phyloP scores from a whole-genome alignment of 352 stramenopile species.

The Blastocystis sp. region DNA sequence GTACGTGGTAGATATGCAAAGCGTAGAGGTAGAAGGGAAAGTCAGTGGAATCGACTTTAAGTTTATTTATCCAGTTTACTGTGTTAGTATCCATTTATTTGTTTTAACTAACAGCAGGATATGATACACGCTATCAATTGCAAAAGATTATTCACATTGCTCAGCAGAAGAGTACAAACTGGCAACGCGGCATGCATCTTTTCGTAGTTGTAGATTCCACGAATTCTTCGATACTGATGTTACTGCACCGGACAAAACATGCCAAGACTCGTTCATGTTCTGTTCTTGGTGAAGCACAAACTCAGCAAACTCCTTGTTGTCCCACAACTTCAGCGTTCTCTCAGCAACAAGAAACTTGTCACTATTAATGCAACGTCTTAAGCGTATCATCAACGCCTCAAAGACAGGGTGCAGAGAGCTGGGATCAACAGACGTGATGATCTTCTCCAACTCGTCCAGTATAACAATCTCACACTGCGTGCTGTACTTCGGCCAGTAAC shows the following conservation, averaged over 20 bases:
- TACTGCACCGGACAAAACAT: background rate
- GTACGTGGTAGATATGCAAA: background rate
- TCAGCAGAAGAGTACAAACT: background rate
- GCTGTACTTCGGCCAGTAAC: background rate
- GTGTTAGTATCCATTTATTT: background rate
- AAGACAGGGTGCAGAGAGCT: background rate
- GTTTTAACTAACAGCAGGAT: background rate
- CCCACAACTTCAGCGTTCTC: conserved; percentile 9
- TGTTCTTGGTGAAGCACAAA: background rate
- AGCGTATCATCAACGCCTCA: background rate
- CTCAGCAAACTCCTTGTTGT: background rate
- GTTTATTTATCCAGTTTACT: background rate
- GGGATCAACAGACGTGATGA: background rate
- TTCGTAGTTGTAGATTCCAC: conserved; percentile 9
- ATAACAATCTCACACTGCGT: background rate
- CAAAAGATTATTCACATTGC: background rate
- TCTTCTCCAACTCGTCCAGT: conserved; percentile 23
- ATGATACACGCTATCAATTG: background rate
- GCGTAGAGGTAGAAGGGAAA: background rate
- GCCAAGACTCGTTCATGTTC: background rate
- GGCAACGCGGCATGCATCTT: background rate
- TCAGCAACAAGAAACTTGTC: background rate
- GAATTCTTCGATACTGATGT: background rate
- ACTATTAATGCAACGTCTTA: background rate
- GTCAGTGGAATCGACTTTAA: conserved; percentile 38